These are phyloP conservation scores for Hapsidospora chrysogenum DNA, from an alignment of 495 filamentous ascomycete species.

Conservation along the genomic window DNA sequence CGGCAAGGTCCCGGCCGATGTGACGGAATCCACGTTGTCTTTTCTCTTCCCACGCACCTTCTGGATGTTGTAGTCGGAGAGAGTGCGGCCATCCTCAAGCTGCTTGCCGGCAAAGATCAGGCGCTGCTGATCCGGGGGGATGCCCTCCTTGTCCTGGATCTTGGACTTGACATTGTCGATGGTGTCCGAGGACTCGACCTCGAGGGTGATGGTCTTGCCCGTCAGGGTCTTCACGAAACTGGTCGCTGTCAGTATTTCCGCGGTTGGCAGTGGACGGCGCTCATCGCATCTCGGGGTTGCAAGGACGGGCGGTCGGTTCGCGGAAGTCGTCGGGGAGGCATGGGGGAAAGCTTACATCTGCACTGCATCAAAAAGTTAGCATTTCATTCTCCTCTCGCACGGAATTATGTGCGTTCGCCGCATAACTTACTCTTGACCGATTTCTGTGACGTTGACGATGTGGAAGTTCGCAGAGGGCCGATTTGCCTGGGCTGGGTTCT, in stretches of 20 bases:
- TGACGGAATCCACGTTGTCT: no score
- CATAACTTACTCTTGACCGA: conserved; percentile 22
- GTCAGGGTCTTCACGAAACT: conserved; percentile 97
- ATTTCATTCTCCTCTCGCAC: background rate
- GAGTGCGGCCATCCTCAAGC: conserved; percentile 95
- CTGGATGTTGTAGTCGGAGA: conserved; percentile 99
- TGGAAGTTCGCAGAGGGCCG: conserved; percentile 6
- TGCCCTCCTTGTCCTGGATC: conserved; percentile 99
- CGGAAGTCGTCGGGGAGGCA: conserved; percentile 3
- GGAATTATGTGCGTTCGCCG: no score
- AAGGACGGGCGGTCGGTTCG: conserved; percentile 7
- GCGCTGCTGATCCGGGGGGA: conserved; percentile 97
- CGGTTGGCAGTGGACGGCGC: conserved; percentile 13
- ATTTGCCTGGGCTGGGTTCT: conserved; percentile 3
- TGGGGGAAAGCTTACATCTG: conserved; percentile 47
- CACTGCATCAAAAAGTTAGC: conserved; percentile 35
- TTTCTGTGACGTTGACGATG: conserved; percentile 12
- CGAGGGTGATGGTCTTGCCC: conserved; percentile 99
- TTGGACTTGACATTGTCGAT: conserved; percentile 97
- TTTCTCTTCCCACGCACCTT: conserved; percentile 47
- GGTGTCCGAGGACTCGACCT: conserved; percentile 96
- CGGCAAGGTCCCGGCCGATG: conserved; percentile 1
- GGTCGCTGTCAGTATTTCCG: conserved; percentile 6
- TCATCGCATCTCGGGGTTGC: conserved; percentile 15
- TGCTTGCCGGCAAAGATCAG: conserved; percentile 99